Evolutionary conservation across 2,329 filamentous ascomycete species (phyloP).

Genomic region (Trichoderma asperellum): DNA sequence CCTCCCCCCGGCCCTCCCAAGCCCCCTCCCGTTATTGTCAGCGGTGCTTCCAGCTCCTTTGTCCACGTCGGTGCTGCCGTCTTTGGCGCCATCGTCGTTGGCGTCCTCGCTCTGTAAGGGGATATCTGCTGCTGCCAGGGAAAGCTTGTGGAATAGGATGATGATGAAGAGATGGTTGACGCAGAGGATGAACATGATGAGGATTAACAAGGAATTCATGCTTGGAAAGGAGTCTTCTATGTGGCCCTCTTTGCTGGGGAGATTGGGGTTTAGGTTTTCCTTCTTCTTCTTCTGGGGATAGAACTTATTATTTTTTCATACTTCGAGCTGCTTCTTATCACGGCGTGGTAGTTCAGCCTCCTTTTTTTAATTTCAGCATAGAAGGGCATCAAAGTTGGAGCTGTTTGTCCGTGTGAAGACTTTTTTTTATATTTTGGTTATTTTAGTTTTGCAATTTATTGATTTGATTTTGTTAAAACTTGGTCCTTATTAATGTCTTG

Average conservation of each 20-base stretch:
- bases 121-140: not conserved
- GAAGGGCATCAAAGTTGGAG: conserved; percentile 18
- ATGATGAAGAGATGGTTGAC: not conserved
- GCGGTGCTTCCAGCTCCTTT: conserved; percentile 30
- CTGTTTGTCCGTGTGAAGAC: conserved; percentile 15
- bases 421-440: not conserved
- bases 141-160: not conserved
- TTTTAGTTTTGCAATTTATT: not conserved
- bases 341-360: conserved; percentile 1
- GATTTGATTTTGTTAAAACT: not conserved
- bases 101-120: conserved; percentile 40
- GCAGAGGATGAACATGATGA: not conserved
- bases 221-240: not conserved
- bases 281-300: conserved; percentile 24
- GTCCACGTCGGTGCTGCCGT: conserved; percentile 35
- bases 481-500: not conserved
- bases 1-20: not conserved
- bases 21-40: conserved; percentile 29
- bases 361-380: conserved; percentile 25
- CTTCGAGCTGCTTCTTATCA: not conserved
- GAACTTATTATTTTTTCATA: not conserved
- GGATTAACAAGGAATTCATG: not conserved
- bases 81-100: conserved; percentile 37
- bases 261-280: not conserved
- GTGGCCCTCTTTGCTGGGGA: not conserved